phyloP scores from a whole-genome alignment of 2,329 filamentous ascomycete species.

The Fusarium sororula region DNA sequence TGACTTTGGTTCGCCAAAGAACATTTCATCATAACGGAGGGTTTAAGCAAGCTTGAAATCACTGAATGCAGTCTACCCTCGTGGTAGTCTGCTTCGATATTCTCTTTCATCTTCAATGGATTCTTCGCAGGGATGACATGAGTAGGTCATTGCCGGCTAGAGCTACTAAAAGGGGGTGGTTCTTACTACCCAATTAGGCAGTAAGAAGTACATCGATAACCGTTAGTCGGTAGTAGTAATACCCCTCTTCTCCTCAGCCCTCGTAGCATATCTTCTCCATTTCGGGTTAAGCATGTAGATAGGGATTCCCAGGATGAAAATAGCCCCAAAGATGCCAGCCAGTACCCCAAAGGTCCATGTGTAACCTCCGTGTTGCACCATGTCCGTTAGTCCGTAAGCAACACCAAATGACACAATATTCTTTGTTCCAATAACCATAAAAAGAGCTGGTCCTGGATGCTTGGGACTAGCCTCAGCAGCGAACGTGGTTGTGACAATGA shows the following conservation, averaged over 20 bases:
- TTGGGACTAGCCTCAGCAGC: background rate
- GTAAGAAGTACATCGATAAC: too few relatives aligned
- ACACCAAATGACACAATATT: background rate
- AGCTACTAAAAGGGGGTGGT: too few relatives aligned
- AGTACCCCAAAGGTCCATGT: background rate
- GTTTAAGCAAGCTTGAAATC: background rate
- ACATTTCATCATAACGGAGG: rapidly evolving
- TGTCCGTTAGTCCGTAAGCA: background rate
- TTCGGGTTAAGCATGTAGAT: background rate
- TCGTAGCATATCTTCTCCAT: background rate
- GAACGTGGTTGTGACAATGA: background rate
- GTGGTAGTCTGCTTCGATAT: background rate
- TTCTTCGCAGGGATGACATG: too few relatives aligned
- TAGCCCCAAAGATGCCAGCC: background rate
- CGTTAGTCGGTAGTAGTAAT: background rate
- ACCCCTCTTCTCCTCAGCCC: background rate
- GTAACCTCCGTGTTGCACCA: background rate
- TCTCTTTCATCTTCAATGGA: too few relatives aligned
- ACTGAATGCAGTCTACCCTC: too few relatives aligned
- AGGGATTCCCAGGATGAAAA: background rate
- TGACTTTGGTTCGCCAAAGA: too few relatives aligned
- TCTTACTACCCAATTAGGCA: background rate
- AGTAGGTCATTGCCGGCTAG: too few relatives aligned
- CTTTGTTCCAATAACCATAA: background rate
- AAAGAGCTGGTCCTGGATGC: background rate